phyloP scores from a whole-genome alignment of 495 filamentous ascomycete genomes.

The Evernia prunastri region DNA sequence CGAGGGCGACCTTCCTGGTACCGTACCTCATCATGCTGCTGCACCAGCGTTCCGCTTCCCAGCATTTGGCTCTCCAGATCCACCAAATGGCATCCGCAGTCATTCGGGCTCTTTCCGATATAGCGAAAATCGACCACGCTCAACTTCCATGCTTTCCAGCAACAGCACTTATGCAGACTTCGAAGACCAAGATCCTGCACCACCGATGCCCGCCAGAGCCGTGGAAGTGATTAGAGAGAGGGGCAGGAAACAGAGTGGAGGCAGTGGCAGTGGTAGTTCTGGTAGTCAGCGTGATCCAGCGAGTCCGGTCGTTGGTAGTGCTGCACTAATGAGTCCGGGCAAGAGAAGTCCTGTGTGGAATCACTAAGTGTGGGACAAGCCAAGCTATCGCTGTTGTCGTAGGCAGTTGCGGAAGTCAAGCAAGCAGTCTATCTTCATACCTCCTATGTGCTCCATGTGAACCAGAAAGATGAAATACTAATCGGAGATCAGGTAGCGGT shows the following conservation, averaged over 20 bases:
- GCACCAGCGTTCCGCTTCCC: constrained; percentile 28
- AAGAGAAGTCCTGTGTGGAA: constrained; percentile 30
- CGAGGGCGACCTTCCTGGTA: constrained; percentile 45
- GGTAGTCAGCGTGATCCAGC: constrained; percentile 38
- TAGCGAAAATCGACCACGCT: constrained; percentile 20
- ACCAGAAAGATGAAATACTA: background rate
- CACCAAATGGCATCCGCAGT: constrained; percentile 29
- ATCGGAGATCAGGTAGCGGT: background rate
- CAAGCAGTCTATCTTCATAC: constrained; percentile 8
- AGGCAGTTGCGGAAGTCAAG: constrained; percentile 15
- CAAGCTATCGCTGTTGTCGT: constrained; percentile 6
- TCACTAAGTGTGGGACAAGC: constrained; percentile 10
- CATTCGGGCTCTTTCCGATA: constrained; percentile 36
- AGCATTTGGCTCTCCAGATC: constrained; percentile 26
- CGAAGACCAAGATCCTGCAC: constrained; percentile 26
- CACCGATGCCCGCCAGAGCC: constrained; percentile 28
- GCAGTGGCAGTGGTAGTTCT: constrained; percentile 40
- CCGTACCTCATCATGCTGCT: constrained; percentile 33
- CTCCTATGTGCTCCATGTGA: background rate
- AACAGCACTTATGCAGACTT: constrained; percentile 24
- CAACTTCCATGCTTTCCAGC: constrained; percentile 24
- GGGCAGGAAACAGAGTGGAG: constrained; percentile 35
- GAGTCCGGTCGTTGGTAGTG: constrained; percentile 23
- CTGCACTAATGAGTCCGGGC: constrained; percentile 22
- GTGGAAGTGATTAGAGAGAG: constrained; percentile 23